Evolutionary conservation across 805 yeast genomes (phyloP).

Genomic region (Ogataea pilisensis): DNA sequence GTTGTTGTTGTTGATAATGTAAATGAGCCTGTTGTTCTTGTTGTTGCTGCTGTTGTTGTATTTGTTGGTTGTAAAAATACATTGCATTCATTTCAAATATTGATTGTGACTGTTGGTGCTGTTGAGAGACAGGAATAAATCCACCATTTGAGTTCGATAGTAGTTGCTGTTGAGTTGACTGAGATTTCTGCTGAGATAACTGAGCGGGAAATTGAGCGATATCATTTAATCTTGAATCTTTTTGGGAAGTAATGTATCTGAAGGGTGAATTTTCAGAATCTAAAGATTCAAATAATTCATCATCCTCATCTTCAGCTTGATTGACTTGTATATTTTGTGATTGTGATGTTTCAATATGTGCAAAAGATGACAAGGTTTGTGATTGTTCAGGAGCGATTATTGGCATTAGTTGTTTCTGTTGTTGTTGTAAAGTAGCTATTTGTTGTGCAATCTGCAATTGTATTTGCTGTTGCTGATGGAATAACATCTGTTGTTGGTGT

Average conservation of each 20-base stretch:
- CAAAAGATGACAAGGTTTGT: no score
- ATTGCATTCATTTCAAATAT: no score
- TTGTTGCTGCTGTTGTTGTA: constrained; percentile 1
- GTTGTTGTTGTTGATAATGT: not conserved
- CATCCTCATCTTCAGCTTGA: constrained; percentile 16
- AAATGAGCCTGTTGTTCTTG: constrained; percentile 1
- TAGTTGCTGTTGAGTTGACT: not conserved
- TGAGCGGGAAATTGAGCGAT: no score
- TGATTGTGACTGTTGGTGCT: no score
- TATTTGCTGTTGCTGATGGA: not conserved
- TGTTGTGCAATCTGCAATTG: not conserved
- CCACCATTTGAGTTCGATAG: not conserved
- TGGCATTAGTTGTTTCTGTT: not conserved
- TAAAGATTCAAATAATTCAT: constrained; percentile 21
- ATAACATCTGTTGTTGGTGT: constrained; percentile 1
- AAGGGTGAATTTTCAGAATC: constrained; percentile 24
- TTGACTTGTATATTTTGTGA: no score
- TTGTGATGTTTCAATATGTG: no score
- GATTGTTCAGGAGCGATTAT: no score
- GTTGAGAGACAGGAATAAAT: no score
- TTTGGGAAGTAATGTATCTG: constrained; percentile 6
- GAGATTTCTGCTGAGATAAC: not conserved
- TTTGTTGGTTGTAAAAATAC: no score
- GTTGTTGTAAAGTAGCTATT: not conserved
- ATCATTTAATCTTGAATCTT: not conserved